These are phyloP conservation scores for Pythium guiyangense DNA, from an alignment of 352 stramenopile species.

Conservation along the genomic window DNA sequence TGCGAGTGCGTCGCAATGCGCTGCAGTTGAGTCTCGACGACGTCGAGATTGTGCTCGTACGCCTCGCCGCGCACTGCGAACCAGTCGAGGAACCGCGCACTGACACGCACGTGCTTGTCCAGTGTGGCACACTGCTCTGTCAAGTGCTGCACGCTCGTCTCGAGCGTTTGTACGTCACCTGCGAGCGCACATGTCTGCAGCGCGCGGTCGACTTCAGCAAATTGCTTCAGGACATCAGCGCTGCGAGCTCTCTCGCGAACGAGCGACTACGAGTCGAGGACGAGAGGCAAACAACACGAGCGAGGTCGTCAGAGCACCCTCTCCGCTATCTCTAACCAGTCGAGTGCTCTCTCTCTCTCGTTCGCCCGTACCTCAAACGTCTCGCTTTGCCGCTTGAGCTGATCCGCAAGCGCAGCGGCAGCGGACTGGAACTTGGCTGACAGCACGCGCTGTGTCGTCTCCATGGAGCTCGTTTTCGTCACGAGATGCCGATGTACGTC, in stretches of 20 bases:
- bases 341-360: too few species aligned
- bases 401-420: slow-evolving; percentile 13
- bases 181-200: slow-evolving; percentile 3
- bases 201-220: slow-evolving; percentile 9
- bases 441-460: slow-evolving; percentile 24
- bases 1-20: slow-evolving; percentile 33
- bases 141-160: slow-evolving; percentile 7
- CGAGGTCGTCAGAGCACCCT: too few species aligned
- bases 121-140: slow-evolving; percentile 21
- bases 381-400: slow-evolving; percentile 25
- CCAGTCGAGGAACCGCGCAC: slow-evolving; percentile 69
- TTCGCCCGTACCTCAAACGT: slow-evolving; percentile 21
- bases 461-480: slow-evolving; percentile 15
- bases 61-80: slow-evolving; percentile 61
- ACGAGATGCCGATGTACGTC: slow-evolving; percentile 12
- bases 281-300: background rate
- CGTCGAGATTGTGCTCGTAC: slow-evolving; percentile 67
- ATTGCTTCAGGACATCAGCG: slow-evolving; percentile 13
- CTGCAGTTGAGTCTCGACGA: slow-evolving; percentile 62
- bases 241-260: slow-evolving; percentile 18
- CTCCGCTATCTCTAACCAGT: too few species aligned
- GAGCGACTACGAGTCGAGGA: slow-evolving; percentile 8
- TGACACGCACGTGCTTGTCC: slow-evolving; percentile 41
- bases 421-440: slow-evolving; percentile 34
- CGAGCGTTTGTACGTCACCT: slow-evolving; percentile 15